Conservation (phyloP, 352 stramenopile genomes). For the Pythium graminicola region DNA sequence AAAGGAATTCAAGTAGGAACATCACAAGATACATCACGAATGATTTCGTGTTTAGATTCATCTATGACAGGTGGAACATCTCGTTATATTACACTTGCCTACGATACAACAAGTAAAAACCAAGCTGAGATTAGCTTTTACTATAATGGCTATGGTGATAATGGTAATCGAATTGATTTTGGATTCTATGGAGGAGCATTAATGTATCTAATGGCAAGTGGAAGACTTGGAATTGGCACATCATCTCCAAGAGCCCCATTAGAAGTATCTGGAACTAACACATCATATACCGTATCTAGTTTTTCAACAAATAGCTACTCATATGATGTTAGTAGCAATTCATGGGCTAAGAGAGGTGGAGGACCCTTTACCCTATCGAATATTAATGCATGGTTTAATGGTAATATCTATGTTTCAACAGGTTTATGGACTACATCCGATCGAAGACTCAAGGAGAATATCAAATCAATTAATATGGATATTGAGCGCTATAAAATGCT, state of each 20-base stretch:
- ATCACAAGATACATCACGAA: not conserved
- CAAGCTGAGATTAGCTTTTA: slow-evolving; percentile 3
- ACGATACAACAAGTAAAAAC: not conserved
- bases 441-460: not conserved
- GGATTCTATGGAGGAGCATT: slow-evolving; percentile 1
- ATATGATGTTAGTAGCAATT: not conserved
- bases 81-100: not conserved
- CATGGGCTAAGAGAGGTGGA: not conserved
- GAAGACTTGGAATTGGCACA: not conserved
- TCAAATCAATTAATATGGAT: not conserved
- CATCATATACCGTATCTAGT: not conserved
- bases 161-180: not conserved
- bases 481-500: not conserved
- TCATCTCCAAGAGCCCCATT: not conserved
- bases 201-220: not conserved
- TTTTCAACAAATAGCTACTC: not conserved
- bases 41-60: not conserved
- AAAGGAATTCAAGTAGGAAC: slow-evolving; percentile 1
- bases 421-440: slow-evolving; percentile 1
- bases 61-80: not conserved
- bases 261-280: not conserved
- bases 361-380: not conserved
- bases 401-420: not conserved
- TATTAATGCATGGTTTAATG: not conserved
- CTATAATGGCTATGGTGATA: not conserved